Base-by-base conservation (phyloP, 2,329 filamentous ascomycete species). In the Aspergillus sclerotialis region DNA sequence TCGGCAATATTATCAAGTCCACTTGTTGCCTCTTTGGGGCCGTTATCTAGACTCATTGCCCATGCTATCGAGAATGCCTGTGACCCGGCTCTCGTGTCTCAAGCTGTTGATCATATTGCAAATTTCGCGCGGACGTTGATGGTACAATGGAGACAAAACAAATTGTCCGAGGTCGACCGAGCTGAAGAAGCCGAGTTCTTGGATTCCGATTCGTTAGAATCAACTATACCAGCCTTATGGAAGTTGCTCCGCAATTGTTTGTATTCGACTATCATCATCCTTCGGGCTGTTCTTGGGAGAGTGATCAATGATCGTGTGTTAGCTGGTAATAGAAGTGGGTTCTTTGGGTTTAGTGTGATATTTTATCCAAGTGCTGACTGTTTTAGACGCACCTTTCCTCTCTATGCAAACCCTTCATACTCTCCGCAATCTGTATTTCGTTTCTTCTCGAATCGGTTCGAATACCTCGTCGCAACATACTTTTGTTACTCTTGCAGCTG, bases 381-480 rank as follows among this genome's bases (percentile, higher is more conserved):
- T 26, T 33, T 5, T 38, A 65, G 72, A 69, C 38, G 83, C 81
- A 1, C 79, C 84, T 0, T 64, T 68, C 10, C 65, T 92, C 11
- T 84, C 85, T 5, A 68, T 77, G 29, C 84, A 84, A 55, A 76
- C 80, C 1, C 70, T 94, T 11, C 78, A 82, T 40, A 78, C 77
- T 9, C 73, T 94, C 8, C 79, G 86, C 17, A 82, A 85, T 49
- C 65, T 93, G 13, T 86, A 80, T 60, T 94, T 94, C 56, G 78
- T 94, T 42, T 86, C 85, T 1, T 80, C 79, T 10, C 75, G 84
- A 25, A 73, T 84, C 36, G 81, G 82, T 13, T 79, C 82, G 36
- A 76, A 75, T 40, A 73, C 78, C 2, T 94, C 93, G 50, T 85
- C 89, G 35, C 83, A 86, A 38, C 90, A 94, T 59, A 79, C 75